A percentile compares a stretch with the other conserved stretches of the same genome.
phyloP scores from a whole-genome alignment of 805 yeast species.

The Saccharomycopsis guyanensis region DNA sequence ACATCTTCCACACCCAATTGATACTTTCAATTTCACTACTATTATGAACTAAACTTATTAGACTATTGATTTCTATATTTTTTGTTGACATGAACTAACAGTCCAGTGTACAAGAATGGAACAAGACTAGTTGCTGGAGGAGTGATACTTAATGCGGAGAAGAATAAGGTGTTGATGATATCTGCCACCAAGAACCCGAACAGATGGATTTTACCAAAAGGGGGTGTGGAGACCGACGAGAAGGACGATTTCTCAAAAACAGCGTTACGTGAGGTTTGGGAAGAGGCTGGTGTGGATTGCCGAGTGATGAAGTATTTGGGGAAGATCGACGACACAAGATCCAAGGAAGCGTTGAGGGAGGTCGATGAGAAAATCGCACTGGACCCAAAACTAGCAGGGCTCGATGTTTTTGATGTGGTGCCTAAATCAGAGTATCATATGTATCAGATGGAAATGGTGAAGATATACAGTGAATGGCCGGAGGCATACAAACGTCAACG shows the following conservation, averaged over 20 bases:
- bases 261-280: conserved; percentile 94
- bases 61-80: too few relatives aligned
- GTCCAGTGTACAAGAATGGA: conserved; percentile 32
- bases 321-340: conserved; percentile 53
- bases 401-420: conserved; percentile 3
- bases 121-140: conserved; percentile 94
- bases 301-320: conserved; percentile 49
- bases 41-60: too few relatives aligned
- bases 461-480: conserved; percentile 64
- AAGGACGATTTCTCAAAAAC: conserved; percentile 34
- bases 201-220: conserved; percentile 89
- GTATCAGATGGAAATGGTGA: conserved; percentile 61
- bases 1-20: too few relatives aligned
- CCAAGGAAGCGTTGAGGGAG: conserved; percentile 30
- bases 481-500: conserved; percentile 57
- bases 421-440: conserved; percentile 87
- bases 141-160: conserved; percentile 54
- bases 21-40: too few relatives aligned
- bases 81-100: too few relatives aligned
- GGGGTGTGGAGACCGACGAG: conserved; percentile 90
- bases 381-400: background rate
- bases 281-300: conserved; percentile 90
- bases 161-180: conserved; percentile 65
- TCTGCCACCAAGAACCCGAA: conserved; percentile 62
- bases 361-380: background rate